phyloP scores from a whole-genome alignment of 1,284 basidiomycete species.

The Puccinia horiana region DNA sequence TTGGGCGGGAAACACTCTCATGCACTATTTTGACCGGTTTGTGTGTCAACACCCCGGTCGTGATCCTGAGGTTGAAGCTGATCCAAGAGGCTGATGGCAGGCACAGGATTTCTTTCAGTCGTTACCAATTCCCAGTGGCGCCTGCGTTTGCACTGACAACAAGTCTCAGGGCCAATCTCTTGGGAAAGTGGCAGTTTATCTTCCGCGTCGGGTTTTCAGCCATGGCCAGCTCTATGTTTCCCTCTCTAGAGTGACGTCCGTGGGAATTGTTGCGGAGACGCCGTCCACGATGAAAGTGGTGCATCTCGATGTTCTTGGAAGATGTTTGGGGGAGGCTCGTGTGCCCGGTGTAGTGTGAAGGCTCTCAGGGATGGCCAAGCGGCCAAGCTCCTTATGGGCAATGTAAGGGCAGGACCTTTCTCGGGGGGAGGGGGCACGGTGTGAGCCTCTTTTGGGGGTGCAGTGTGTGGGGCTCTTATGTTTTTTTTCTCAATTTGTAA shows the following conservation, averaged over 20 bases:
- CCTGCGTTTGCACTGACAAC: background rate
- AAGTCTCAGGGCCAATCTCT: slow-evolving; percentile 3
- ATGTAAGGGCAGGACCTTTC: too few relatives aligned
- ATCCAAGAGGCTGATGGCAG: background rate
- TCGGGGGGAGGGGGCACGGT: too few relatives aligned
- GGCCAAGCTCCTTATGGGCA: too few relatives aligned
- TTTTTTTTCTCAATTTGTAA: too few relatives aligned
- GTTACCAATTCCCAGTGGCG: slow-evolving; percentile 5
- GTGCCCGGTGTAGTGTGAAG: too few relatives aligned
- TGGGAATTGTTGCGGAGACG: background rate
- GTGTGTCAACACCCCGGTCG: too few relatives aligned
- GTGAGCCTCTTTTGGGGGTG: too few relatives aligned
- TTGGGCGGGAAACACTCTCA: background rate
- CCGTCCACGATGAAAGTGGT: background rate
- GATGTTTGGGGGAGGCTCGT: too few relatives aligned
- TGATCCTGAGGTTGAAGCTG: background rate
- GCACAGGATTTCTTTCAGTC: background rate
- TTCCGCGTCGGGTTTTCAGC: background rate
- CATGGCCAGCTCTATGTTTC: slow-evolving; percentile 14
- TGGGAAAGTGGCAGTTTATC: background rate
- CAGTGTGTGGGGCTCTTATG: too few relatives aligned
- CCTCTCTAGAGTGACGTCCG: background rate
- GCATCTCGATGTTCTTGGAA: background rate
- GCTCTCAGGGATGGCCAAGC: too few relatives aligned
- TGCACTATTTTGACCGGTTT: background rate